These are phyloP conservation scores for Umbelopsis vinacea DNA, from an alignment of 192 early-diverging fungal species.

Conservation along the genomic window DNA sequence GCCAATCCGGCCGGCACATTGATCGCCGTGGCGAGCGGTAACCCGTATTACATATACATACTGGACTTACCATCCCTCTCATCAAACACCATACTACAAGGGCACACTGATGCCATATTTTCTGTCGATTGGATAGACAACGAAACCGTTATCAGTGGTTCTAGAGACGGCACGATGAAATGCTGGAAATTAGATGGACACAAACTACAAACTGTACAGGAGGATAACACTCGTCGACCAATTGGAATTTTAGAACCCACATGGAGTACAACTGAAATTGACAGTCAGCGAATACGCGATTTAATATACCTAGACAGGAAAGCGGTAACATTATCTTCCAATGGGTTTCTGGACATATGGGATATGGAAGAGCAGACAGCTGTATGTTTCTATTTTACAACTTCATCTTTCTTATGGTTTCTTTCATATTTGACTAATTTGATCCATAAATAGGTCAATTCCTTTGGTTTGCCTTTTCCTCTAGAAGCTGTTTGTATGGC, in stretches of 20 bases:
- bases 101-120: neutral
- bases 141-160: neutral
- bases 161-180: neutral
- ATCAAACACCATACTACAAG: neutral
- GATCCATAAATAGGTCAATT: neutral
- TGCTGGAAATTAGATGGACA: neutral
- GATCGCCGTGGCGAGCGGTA: neutral
- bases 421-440: neutral
- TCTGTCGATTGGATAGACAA: neutral
- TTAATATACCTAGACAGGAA: neutral
- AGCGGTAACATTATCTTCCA: neutral
- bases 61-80: neutral
- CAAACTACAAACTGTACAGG: neutral
- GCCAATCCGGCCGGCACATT: neutral
- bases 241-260: neutral
- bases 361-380: neutral
- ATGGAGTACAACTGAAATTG: neutral
- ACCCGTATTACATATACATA: neutral
- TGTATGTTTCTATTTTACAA: neutral
- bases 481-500: slow-evolving; percentile 46
- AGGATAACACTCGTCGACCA: neutral
- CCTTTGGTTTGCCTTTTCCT: neutral
- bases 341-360: neutral
- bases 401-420: neutral
- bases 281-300: neutral